Base-by-base conservation (phyloP, 352 stramenopile species). In the Aphanomyces astaci region DNA sequence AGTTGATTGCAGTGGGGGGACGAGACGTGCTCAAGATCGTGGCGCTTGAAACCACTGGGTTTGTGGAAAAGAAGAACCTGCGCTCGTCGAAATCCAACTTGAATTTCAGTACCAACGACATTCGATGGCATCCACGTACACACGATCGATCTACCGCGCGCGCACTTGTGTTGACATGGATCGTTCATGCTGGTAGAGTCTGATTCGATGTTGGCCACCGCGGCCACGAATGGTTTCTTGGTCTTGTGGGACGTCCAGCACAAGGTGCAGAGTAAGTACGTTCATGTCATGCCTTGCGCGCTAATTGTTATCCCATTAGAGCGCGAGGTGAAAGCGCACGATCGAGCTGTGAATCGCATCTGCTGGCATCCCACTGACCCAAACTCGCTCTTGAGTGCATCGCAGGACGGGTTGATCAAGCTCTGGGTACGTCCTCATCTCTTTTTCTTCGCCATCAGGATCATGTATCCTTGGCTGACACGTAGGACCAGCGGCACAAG, bases 71-170 rank as follows among this genome's bases (percentile, higher is more conserved):
- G 64, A 79, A 84, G 51, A 95, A 95, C 68, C 70, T 95, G 63
- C 82, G 87, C 57, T 86, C 87, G 11, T 82, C 83, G 52, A 95
- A 93, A 55, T 80, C 85, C 13, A 91, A 82, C 32, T 76, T 94
- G 52, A 95, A 90, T 68, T 93, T 95, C 32, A 95, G 82, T 63
- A 94, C 87, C 19, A 95, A 94, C 62, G 87, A 95, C 66, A 94
- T 95, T 46, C 87, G 87, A 4, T 95, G 87, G 87, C 84, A 95
- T 69, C 87, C 85, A 45, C 84, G 86, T 94, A 82, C 24, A 19
- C 2, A 28, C 49, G 30, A 56, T 57, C 19, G 25, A 22, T 0
- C 7, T 33, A 49, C 30, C n/a, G n/a, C n/a, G n/a, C n/a, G n/a
- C n/a, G n/a, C n/a, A n/a, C n/a, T n/a, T n/a, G n/a, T n/a, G n/a